Percentiles rank a stretch among this genome's conserved stretches.
Conservation (phyloP, 345 rosid genomes). For the Dovyalis caffra region DNA sequence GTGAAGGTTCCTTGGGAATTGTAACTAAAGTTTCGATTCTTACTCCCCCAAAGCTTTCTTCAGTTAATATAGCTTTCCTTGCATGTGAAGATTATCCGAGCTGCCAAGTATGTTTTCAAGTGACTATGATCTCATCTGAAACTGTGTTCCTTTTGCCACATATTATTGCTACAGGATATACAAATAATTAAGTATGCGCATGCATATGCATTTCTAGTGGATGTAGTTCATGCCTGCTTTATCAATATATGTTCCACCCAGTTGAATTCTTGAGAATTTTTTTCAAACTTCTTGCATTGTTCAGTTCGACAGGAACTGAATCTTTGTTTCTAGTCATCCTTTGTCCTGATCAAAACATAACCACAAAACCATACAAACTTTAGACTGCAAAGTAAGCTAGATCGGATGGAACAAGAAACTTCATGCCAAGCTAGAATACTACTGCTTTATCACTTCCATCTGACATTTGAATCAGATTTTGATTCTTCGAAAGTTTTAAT, state of each 20-base stretch:
- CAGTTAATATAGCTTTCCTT: slow-evolving; percentile 83
- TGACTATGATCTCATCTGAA: neutral
- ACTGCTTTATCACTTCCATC: neutral
- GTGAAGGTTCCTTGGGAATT: slow-evolving; percentile 96
- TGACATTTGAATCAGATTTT: neutral
- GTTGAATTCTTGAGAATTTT: neutral
- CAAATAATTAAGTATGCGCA: too few species aligned
- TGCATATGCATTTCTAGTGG: neutral
- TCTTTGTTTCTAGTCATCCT: too few species aligned
- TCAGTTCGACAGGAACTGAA: too few species aligned
- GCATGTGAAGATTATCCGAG: slow-evolving; percentile 80
- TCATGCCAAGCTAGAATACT: neutral
- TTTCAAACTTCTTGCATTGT: neutral
- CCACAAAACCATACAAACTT: too few species aligned
- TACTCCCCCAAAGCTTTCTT: slow-evolving; percentile 77
- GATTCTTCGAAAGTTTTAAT: too few species aligned
- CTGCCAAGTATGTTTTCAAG: slow-evolving; percentile 64
- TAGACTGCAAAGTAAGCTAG: too few species aligned
- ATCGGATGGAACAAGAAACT: neutral
- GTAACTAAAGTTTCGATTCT: slow-evolving; percentile 91
- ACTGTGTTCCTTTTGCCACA: neutral
- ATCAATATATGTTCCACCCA: neutral
- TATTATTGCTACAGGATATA: neutral
- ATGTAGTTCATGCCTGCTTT: neutral
- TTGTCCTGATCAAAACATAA: too few species aligned